Evolutionary conservation across 2,329 filamentous ascomycete genomes (phyloP).

Genomic region (Claviceps quebecensis): DNA sequence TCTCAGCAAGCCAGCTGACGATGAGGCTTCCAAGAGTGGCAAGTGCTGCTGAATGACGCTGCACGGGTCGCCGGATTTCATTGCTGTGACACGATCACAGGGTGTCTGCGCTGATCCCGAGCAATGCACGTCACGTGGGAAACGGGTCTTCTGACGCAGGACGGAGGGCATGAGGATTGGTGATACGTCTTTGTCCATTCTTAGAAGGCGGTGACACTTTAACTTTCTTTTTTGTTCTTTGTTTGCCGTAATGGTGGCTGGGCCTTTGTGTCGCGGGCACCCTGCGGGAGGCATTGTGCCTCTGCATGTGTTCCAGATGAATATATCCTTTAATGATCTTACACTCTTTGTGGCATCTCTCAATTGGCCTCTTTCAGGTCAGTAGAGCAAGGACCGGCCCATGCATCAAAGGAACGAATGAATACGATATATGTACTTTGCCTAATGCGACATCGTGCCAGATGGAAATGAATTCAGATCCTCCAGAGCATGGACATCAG

Average conservation of each 20-base stretch:
- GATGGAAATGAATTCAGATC: too few species aligned
- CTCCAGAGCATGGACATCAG: too few species aligned
- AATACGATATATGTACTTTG: too few species aligned
- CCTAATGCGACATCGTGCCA: too few species aligned
- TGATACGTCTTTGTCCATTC: conserved; percentile 21
- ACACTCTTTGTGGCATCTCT: background rate
- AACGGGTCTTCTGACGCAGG: conserved; percentile 15
- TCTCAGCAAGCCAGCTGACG: conserved; percentile 72
- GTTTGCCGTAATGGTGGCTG: conserved; percentile 23
- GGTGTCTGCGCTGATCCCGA: conserved; percentile 20
- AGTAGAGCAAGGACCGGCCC: background rate
- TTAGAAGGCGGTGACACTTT: conserved; percentile 26
- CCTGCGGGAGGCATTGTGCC: conserved; percentile 18
- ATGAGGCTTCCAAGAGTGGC: conserved; percentile 59
- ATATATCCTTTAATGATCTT: conserved; percentile 21
- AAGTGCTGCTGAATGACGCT: conserved; percentile 57
- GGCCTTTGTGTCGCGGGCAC: conserved; percentile 24
- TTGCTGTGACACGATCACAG: conserved; percentile 11
- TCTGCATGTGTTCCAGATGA: conserved; percentile 22
- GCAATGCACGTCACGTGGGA: conserved; percentile 20
- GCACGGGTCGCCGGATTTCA: conserved; percentile 5
- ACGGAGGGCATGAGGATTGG: conserved; percentile 20
- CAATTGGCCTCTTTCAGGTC: background rate
- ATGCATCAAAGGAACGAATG: background rate
- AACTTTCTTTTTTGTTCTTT: conserved; percentile 26